phyloP scores from a whole-genome alignment of 1,284 basidiomycete species.

The Trichosporon inkin region DNA sequence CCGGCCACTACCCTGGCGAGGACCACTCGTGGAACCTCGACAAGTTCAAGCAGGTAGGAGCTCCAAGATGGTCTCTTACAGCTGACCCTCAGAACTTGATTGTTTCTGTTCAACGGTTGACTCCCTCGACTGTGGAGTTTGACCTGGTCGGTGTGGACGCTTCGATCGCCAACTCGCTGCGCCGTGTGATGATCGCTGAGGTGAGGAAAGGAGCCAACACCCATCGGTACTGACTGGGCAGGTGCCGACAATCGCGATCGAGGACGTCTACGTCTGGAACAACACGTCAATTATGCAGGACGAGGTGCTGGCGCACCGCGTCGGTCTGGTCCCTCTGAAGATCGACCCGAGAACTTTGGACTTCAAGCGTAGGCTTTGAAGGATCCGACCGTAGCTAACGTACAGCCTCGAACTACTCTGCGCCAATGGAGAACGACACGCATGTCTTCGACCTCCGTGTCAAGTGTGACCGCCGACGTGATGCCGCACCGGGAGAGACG shows the following conservation, averaged over 20 bases:
- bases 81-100: slow-evolving; percentile 59
- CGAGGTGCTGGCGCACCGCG: slow-evolving; percentile 84
- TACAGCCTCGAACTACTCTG: slow-evolving; percentile 53
- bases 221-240: slow-evolving; percentile 39
- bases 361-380: slow-evolving; percentile 44
- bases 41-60: slow-evolving; percentile 65
- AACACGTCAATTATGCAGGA: slow-evolving; percentile 94
- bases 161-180: slow-evolving; percentile 89
- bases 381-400: neutral
- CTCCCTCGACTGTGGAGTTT: slow-evolving; percentile 81
- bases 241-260: slow-evolving; percentile 91
- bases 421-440: slow-evolving; percentile 81
- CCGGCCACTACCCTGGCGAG: slow-evolving; percentile 62
- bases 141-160: slow-evolving; percentile 95
- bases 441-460: slow-evolving; percentile 79
- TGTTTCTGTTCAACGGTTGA: slow-evolving; percentile 71
- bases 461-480: slow-evolving; percentile 62
- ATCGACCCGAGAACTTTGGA: slow-evolving; percentile 67
- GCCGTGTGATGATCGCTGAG: slow-evolving; percentile 90
- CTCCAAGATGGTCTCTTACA: neutral
- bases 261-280: slow-evolving; percentile 90
- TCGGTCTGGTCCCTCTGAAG: slow-evolving; percentile 85
- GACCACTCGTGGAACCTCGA: slow-evolving; percentile 76
- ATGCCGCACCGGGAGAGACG: slow-evolving; percentile 57
- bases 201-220: slow-evolving; percentile 52